These are phyloP conservation scores for Pseudogymnoascus sp. DNA, from an alignment of 2,329 filamentous ascomycete species.

Conservation along the genomic window DNA sequence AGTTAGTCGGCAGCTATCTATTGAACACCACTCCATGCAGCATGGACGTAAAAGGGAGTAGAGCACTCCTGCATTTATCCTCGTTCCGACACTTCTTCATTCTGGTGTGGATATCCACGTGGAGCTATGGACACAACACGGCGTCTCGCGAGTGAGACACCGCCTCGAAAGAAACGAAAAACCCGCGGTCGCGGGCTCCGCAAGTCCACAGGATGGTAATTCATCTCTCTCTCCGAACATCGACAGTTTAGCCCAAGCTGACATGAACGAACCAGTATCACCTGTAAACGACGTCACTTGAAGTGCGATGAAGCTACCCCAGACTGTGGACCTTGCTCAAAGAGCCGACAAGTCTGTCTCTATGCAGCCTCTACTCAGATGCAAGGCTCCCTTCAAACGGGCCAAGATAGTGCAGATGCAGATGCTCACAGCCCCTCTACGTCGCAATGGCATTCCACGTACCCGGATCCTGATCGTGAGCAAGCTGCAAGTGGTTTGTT, in stretches of 20 bases:
- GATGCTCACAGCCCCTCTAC: background rate
- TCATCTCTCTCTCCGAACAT: background rate
- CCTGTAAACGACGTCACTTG: constrained; percentile 39
- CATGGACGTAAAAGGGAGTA: background rate
- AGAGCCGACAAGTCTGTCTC: constrained; percentile 38
- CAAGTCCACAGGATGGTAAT: constrained; percentile 37
- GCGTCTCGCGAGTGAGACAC: background rate
- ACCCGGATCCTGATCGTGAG: constrained; percentile 10
- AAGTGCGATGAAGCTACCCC: constrained; percentile 44
- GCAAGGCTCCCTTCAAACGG: background rate
- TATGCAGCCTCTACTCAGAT: constrained; percentile 26
- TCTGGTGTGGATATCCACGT: background rate
- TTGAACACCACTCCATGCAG: background rate
- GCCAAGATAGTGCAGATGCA: background rate
- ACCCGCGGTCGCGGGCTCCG: constrained; percentile 37
- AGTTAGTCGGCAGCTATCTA: background rate
- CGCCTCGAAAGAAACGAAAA: constrained; percentile 25
- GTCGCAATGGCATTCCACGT: background rate
- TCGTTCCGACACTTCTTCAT: background rate
- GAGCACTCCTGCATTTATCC: background rate
- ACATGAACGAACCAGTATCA: constrained; percentile 29
- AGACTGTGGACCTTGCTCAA: constrained; percentile 39
- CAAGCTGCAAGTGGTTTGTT: constrained; percentile 13
- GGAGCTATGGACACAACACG: background rate
- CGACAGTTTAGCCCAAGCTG: background rate